Base-by-base conservation (phyloP, 306 rosid species). In the Fragaria ananassa region DNA sequence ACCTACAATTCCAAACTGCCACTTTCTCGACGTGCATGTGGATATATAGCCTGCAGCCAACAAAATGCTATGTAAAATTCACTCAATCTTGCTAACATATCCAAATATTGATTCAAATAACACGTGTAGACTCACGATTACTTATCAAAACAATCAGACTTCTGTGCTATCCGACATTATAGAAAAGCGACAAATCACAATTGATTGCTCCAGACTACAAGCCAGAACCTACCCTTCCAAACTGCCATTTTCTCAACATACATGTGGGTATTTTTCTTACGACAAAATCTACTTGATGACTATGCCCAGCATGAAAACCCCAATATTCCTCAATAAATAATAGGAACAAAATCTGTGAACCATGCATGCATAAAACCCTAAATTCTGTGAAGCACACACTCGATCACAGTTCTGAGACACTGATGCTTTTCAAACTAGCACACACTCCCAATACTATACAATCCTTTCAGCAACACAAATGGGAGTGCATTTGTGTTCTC, bases 341-440 rank as follows among this genome's bases (percentile, higher is more conserved):
- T 39, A 68, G 80, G 35, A 42, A 80, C 57, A 70, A 23, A 49
- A 11, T 76, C 29, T 68, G 62, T 15, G 47, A 70, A 15, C 45
- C 69, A 71, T 66, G 47, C 77, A 68, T 66, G 56, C 81, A 72
- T 21, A 74, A 78, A 79, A 84, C 82, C 80, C 80, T 35, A 31
- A 49, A 11, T 76, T 21, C 51, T 44, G 46, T 34, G 47, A 72
- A 23, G 53, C 56, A 68, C 49, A 31, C 75, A 68, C 56, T 47
- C 70, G 9, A 41, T 18, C 82, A 68, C 25, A 57, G 7, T 49
- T 41, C 78, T 54, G 14, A 51, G 85, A 58, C 81, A 71, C 82
- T 46, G 53, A 74, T 50, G 45, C 72, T 78, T 67, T 39, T 73
- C 51, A 29, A 60, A 61, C 84, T 66, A 82, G 70, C 27, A 45